Conservation (phyloP, 2,329 filamentous ascomycete species). For the Diplocarpon rosae region DNA sequence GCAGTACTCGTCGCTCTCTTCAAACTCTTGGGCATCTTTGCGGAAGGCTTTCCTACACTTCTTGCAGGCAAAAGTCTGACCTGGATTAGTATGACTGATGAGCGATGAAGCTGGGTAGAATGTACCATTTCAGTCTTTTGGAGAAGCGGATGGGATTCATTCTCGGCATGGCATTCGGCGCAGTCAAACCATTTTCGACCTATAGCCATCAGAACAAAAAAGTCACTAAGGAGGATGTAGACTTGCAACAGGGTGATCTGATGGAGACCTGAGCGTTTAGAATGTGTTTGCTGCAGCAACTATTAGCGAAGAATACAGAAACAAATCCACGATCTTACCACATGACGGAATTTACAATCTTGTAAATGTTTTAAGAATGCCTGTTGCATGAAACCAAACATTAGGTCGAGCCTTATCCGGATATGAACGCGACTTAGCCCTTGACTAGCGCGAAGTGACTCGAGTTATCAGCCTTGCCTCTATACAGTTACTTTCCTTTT, state of each 20-base stretch:
- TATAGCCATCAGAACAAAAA: slow-evolving; percentile 27
- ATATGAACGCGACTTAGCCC: slow-evolving; percentile 1
- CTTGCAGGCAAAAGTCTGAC: slow-evolving; percentile 78
- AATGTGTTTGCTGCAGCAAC: slow-evolving; percentile 70
- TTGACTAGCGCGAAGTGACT: slow-evolving; percentile 6
- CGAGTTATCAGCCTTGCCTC: slow-evolving; percentile 10
- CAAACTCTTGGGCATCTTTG: slow-evolving; percentile 84
- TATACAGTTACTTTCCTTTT: slow-evolving; percentile 9
- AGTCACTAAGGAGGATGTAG: not conserved
- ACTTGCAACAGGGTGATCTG: slow-evolving; percentile 86
- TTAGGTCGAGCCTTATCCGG: not conserved
- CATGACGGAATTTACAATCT: slow-evolving; percentile 13
- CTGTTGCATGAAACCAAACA: not conserved
- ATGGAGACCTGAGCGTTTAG: slow-evolving; percentile 97
- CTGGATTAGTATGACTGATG: not conserved
- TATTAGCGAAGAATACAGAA: slow-evolving; percentile 2
- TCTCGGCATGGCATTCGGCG: slow-evolving; percentile 82
- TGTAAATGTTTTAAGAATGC: not conserved
- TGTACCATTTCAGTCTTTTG: slow-evolving; percentile 72
- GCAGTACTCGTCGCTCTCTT: slow-evolving; percentile 97
- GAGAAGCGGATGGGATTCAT: slow-evolving; percentile 63
- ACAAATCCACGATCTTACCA: slow-evolving; percentile 17
- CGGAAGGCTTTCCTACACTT: slow-evolving; percentile 98
- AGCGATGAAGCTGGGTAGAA: not conserved
- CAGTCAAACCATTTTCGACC: slow-evolving; percentile 98